These are phyloP conservation scores for Lonicera japonica DNA, from an alignment of 129 eudicot species.

Conservation along the genomic window DNA sequence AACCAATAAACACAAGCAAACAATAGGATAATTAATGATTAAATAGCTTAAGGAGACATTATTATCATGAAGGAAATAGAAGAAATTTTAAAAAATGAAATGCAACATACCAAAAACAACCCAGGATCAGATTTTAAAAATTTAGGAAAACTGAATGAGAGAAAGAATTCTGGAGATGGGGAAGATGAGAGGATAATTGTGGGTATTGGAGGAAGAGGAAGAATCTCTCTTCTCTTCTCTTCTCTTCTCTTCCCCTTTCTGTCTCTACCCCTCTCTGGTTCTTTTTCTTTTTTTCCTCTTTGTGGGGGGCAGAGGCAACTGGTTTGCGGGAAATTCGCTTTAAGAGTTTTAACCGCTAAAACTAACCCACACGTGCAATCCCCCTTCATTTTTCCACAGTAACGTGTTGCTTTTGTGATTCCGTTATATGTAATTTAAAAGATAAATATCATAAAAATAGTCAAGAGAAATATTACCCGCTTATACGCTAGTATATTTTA, in stretches of 20 bases:
- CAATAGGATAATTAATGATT: too few relatives aligned
- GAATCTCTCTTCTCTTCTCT: background rate
- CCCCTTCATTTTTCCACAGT: background rate
- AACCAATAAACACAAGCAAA: too few relatives aligned
- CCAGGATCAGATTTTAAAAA: background rate
- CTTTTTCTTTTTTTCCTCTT: background rate
- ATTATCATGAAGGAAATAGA: too few relatives aligned
- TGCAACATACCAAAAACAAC: slow-evolving; percentile 9
- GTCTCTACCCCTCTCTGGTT: background rate
- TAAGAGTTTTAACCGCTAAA: slow-evolving; percentile 22
- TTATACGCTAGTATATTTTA: too few relatives aligned
- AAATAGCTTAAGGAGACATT: too few relatives aligned
- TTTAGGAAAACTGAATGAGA: background rate
- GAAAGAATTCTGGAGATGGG: background rate
- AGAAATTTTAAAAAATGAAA: background rate
- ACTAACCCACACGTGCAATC: slow-evolving; percentile 20
- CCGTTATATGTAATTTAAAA: too few relatives aligned
- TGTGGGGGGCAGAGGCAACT: background rate
- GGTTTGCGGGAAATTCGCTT: slow-evolving; percentile 52
- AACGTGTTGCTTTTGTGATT: too few relatives aligned
- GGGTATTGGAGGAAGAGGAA: slow-evolving; percentile 2
- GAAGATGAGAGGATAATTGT: background rate
- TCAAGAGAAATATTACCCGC: too few relatives aligned
- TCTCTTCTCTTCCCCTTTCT: background rate
- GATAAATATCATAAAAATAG: too few relatives aligned